Conservation (phyloP, 2,329 filamentous ascomycete species). For the Xylaria multiplex region DNA sequence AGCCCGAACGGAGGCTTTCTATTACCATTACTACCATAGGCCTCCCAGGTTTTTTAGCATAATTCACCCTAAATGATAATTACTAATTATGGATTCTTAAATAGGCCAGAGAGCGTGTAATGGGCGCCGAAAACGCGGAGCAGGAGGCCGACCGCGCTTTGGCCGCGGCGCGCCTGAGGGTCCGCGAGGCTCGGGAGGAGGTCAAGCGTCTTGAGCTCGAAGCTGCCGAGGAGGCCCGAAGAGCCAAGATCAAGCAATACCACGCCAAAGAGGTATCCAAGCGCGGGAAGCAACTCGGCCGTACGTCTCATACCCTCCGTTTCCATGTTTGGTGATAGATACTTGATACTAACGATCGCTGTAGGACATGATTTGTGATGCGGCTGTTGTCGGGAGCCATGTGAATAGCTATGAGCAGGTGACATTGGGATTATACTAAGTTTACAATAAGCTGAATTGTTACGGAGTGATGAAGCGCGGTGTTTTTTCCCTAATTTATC, state of each 20-base stretch:
- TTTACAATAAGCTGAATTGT: too few relatives aligned
- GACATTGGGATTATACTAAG: neutral
- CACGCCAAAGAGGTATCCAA: constrained; percentile 73
- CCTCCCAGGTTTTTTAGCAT: too few relatives aligned
- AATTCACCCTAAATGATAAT: too few relatives aligned
- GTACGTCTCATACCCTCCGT: constrained; percentile 58
- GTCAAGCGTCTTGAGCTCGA: constrained; percentile 72
- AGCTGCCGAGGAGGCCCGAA: constrained; percentile 70
- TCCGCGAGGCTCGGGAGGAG: constrained; percentile 71
- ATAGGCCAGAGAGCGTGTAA: constrained; percentile 67
- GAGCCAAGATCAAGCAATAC: constrained; percentile 74
- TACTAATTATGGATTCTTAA: too few relatives aligned
- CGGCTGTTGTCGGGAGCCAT: neutral
- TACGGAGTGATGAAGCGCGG: constrained; percentile 17
- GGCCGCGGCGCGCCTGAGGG: constrained; percentile 65
- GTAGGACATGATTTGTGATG: constrained; percentile 33
- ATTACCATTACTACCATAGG: too few relatives aligned
- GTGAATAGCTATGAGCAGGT: neutral
- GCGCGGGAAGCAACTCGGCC: constrained; percentile 74
- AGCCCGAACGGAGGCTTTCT: too few relatives aligned
- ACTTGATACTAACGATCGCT: constrained; percentile 12
- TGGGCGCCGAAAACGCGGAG: constrained; percentile 71
- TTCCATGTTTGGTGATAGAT: neutral
- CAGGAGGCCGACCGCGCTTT: constrained; percentile 72
- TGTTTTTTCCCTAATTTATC: neutral